Conservation (phyloP, 495 filamentous ascomycete species). For the Xylaria acuta region DNA sequence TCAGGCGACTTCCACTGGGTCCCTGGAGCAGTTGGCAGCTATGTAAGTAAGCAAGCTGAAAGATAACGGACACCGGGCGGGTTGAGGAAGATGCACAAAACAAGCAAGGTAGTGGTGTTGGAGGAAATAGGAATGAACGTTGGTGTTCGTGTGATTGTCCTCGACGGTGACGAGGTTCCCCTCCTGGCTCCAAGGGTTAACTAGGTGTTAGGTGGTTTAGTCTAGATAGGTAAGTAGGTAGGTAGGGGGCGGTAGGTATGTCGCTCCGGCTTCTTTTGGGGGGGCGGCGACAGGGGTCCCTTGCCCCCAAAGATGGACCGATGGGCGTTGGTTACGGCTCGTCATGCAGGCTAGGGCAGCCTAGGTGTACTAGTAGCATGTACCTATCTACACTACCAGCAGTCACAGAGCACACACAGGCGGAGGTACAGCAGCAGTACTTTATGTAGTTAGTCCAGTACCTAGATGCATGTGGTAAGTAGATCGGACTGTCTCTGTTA, state of each 20-base stretch:
- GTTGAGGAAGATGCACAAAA: not conserved
- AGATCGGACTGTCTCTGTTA: not conserved
- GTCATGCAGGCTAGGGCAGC: constrained; percentile 3
- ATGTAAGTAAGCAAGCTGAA: not conserved
- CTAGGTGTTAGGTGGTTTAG: constrained; percentile 11
- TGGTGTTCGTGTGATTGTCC: constrained; percentile 9
- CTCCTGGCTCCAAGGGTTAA: constrained; percentile 10
- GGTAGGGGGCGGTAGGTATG: constrained; percentile 2
- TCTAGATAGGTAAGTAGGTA: not conserved
- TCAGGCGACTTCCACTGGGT: not conserved
- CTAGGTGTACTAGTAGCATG: not conserved
- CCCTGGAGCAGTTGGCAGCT: not conserved
- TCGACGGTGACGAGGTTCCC: constrained; percentile 22
- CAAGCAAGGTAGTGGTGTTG: not conserved
- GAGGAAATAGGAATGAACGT: constrained; percentile 5
- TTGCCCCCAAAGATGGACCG: constrained; percentile 10
- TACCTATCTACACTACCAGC: not conserved
- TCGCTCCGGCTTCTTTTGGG: constrained; percentile 9
- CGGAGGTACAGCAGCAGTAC: not conserved
- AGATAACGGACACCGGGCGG: not conserved
- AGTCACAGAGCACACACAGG: not conserved
- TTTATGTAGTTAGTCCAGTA: not conserved
- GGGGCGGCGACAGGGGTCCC: constrained; percentile 8
- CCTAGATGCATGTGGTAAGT: not conserved
- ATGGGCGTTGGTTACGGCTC: not conserved